Percentiles rank a stretch among this genome's conserved stretches.
Conservation (phyloP, 257 asterid species). For the Plantago elongata region DNA sequence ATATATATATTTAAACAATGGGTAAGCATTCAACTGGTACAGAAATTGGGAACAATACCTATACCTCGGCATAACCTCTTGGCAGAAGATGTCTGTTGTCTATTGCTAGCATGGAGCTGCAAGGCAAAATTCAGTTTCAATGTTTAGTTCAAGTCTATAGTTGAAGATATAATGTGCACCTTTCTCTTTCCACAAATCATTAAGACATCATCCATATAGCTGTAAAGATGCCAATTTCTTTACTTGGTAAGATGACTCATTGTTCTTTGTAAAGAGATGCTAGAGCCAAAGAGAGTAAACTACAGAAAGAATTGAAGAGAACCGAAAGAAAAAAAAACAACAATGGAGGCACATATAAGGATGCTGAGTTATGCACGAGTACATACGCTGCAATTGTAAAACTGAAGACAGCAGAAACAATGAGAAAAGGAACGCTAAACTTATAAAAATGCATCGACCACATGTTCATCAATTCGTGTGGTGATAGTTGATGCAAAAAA, state of each 20-base stretch:
- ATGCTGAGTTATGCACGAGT: neutral
- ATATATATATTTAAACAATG: no score
- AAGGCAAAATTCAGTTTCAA: constrained; percentile 21
- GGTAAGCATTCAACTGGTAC: constrained; percentile 2
- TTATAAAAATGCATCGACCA: neutral
- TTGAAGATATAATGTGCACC: neutral
- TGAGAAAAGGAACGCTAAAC: no score
- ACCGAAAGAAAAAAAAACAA: constrained; percentile 4
- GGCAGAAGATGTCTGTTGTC: constrained; percentile 55
- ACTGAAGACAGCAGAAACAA: constrained; percentile 1
- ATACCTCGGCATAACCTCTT: constrained; percentile 77
- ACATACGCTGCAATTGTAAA: constrained; percentile 6
- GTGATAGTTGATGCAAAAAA: constrained; percentile 4
- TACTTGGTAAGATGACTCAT: constrained; percentile 4
- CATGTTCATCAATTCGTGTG: neutral
- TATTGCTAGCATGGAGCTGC: constrained; percentile 91
- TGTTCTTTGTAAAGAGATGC: constrained; percentile 9
- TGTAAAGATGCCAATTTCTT: constrained; percentile 3
- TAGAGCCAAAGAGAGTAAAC: neutral
- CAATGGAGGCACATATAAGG: neutral
- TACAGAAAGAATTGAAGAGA: constrained; percentile 3
- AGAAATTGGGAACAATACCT: constrained; percentile 19
- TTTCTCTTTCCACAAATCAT: no score
- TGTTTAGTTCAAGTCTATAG: constrained; percentile 9
- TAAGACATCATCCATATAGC: constrained; percentile 3